Evolutionary conservation across 352 stramenopile species (phyloP).

Genomic region (Globisporangium orthogonon): DNA sequence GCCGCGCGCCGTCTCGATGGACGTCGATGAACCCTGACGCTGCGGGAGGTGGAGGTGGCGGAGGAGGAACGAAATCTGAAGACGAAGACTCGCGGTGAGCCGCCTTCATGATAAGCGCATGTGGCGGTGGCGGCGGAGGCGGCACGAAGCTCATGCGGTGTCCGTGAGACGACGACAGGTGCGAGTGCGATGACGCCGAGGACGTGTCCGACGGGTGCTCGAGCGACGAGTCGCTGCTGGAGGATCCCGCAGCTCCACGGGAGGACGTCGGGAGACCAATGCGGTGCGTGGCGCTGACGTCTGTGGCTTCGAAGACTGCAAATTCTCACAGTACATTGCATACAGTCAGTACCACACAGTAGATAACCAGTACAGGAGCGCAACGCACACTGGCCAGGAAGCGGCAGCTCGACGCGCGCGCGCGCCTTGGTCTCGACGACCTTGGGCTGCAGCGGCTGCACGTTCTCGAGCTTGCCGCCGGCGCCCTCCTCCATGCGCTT

Average conservation of each 20-base stretch:
- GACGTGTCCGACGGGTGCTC: slow-evolving; percentile 48
- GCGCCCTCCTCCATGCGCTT: slow-evolving; percentile 67
- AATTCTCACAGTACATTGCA: not conserved
- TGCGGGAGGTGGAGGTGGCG: slow-evolving; percentile 13
- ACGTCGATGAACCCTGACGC: slow-evolving; percentile 12
- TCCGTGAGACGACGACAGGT: not conserved
- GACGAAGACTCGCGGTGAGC: slow-evolving; percentile 6
- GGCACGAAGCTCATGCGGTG: slow-evolving; percentile 17
- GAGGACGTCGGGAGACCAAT: slow-evolving; percentile 12
- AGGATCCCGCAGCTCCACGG: slow-evolving; percentile 25
- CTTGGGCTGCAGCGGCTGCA: slow-evolving; percentile 59
- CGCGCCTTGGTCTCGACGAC: slow-evolving; percentile 55
- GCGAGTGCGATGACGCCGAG: slow-evolving; percentile 32
- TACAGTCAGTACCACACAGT: not conserved
- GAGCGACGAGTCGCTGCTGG: slow-evolving; percentile 26
- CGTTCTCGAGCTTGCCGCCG: slow-evolving; percentile 74
- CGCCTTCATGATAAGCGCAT: slow-evolving; percentile 10
- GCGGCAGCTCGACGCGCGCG: slow-evolving; percentile 63
- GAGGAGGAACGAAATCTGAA: slow-evolving; percentile 9
- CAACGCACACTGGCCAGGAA: slow-evolving; percentile 70
- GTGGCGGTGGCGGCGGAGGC: slow-evolving; percentile 11
- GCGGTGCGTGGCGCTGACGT: slow-evolving; percentile 11
- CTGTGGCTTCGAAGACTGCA: slow-evolving; percentile 48
- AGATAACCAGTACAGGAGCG: no score
- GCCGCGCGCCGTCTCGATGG: slow-evolving; percentile 12